phyloP scores from a whole-genome alignment of 495 filamentous ascomycete genomes.

The Alectoria sarmentosa region DNA sequence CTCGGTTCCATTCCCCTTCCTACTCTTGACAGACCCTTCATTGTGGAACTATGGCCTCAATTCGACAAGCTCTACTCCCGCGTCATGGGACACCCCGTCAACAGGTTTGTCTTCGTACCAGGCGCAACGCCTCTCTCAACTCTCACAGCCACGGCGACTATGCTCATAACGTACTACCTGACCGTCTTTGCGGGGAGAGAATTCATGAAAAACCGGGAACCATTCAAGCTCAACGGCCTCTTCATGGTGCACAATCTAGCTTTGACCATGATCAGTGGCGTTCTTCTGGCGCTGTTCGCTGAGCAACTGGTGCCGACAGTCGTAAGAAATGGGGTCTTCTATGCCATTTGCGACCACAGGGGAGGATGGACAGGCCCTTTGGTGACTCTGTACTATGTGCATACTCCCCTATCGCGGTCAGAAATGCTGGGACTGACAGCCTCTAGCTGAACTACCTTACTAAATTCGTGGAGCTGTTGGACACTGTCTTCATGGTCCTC shows the following conservation, averaged over 20 bases:
- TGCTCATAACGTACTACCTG: conserved; percentile 57
- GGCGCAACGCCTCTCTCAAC: conserved; percentile 56
- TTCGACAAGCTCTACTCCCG: conserved; percentile 77
- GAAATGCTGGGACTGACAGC: not conserved
- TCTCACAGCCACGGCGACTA: conserved; percentile 46
- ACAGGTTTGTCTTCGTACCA: conserved; percentile 52
- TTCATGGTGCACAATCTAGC: conserved; percentile 68
- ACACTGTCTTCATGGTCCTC: conserved; percentile 64
- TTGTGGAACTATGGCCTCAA: conserved; percentile 86
- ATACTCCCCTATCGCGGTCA: conserved; percentile 24
- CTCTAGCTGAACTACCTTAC: conserved; percentile 62
- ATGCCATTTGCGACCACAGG: conserved; percentile 54
- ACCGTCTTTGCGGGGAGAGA: conserved; percentile 61
- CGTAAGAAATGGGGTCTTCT: conserved; percentile 53
- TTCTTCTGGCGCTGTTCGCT: conserved; percentile 54
- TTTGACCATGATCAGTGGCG: conserved; percentile 54
- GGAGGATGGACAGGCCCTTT: conserved; percentile 62
- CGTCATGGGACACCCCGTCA: conserved; percentile 59
- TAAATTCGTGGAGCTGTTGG: conserved; percentile 63
- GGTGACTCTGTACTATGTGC: conserved; percentile 62
- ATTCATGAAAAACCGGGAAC: conserved; percentile 52
- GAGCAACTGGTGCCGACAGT: conserved; percentile 60
- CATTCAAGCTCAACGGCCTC: conserved; percentile 54
- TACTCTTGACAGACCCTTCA: conserved; percentile 86
- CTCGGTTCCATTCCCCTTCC: conserved; percentile 63